Evolutionary conservation across 495 filamentous ascomycete species (phyloP).

Genomic region (Eremomyces bilateralis): DNA sequence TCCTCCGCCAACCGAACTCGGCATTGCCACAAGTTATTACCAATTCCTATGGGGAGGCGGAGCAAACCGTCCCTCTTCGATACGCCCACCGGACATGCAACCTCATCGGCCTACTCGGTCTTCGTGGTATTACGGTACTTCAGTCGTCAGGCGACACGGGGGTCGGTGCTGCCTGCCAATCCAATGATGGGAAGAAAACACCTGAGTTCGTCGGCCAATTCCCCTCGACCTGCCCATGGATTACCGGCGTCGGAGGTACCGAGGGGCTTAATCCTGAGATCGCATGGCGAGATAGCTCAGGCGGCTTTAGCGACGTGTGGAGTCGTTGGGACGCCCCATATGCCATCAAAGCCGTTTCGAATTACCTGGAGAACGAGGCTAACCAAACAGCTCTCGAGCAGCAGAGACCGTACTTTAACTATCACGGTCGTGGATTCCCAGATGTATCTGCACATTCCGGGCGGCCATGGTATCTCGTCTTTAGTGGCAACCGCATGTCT

Average conservation of each 20-base stretch:
- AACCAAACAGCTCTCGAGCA: not conserved
- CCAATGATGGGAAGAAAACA: not conserved
- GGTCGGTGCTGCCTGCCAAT: not conserved
- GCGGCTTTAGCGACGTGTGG: slow-evolving; percentile 1
- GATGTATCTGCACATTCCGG: not conserved
- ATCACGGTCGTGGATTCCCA: not conserved
- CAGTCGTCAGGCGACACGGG: slow-evolving; percentile 1
- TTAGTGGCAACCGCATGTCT: not conserved
- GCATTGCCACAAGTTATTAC: slow-evolving; percentile 1
- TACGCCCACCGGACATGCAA: slow-evolving; percentile 1
- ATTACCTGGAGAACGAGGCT: not conserved
- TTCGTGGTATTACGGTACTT: slow-evolving; percentile 1
- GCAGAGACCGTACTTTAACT: slow-evolving; percentile 3
- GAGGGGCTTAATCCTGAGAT: slow-evolving; percentile 2
- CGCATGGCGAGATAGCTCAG: not conserved
- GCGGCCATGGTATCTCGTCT: not conserved
- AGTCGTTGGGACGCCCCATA: not conserved
- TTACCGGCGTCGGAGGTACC: not conserved
- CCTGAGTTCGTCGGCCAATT: not conserved
- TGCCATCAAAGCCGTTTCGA: not conserved
- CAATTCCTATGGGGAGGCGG: slow-evolving; percentile 1
- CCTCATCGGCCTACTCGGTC: slow-evolving; percentile 1
- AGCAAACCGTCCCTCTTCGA: not conserved
- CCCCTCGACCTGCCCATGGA: not conserved
- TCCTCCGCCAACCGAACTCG: not conserved